Conservation (phyloP, 1,284 basidiomycete species). For the Naganishia cerealis region DNA sequence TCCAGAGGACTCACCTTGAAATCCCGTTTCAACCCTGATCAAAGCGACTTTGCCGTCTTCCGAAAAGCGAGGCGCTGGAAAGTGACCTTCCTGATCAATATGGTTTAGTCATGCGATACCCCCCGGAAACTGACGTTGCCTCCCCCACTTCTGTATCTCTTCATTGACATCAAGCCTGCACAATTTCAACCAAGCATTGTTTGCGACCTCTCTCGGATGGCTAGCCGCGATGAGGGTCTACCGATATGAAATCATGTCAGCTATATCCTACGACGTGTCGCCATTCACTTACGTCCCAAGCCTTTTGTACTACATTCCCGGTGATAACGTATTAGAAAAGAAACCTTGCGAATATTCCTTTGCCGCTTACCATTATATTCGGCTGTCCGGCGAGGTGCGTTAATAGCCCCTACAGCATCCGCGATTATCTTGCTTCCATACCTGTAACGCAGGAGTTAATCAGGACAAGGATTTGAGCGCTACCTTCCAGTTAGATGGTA, state of each 20-base stretch:
- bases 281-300: constrained; percentile 43
- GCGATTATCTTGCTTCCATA: constrained; percentile 42
- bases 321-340: neutral
- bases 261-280: neutral
- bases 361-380: constrained; percentile 46
- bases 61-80: constrained; percentile 45
- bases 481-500: neutral
- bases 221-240: constrained; percentile 43
- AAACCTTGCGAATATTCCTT: neutral
- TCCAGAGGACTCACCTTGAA: constrained; percentile 44
- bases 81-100: neutral
- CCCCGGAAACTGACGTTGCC: constrained; percentile 37
- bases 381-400: constrained; percentile 49
- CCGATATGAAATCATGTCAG: neutral
- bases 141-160: constrained; percentile 45
- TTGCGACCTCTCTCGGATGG: constrained; percentile 39
- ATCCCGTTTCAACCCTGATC: constrained; percentile 47
- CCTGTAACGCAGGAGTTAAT: constrained; percentile 31
- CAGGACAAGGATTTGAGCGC: neutral
- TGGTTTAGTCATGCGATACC: neutral
- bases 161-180: constrained; percentile 45
- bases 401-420: constrained; percentile 46
- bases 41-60: constrained; percentile 45
- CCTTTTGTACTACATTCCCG: constrained; percentile 42
- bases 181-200: constrained; percentile 47